Percentiles rank a stretch among this genome's conserved stretches.
phyloP scores from a whole-genome alignment of 306 rosid species.

The Coriaria nepalensis region DNA sequence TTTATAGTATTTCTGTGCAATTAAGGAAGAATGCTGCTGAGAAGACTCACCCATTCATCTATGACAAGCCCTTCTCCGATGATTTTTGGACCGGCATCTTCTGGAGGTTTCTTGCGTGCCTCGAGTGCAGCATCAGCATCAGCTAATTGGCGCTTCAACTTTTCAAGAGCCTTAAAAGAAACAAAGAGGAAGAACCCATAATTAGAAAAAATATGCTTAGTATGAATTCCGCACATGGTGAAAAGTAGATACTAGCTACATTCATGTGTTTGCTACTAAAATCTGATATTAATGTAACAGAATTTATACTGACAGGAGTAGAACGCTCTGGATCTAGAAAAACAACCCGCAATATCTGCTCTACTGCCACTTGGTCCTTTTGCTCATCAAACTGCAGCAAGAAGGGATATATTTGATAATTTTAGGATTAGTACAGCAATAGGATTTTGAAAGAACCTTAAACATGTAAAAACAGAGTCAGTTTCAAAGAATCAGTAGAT shows the following conservation, averaged over 20 bases:
- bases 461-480: neutral
- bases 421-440: neutral
- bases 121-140: slow-evolving; percentile 77
- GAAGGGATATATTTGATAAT: slow-evolving; percentile 4
- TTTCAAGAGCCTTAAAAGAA: slow-evolving; percentile 44
- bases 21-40: too few relatives aligned
- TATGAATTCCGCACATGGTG: neutral
- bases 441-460: neutral
- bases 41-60: slow-evolving; percentile 77
- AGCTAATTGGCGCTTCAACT: slow-evolving; percentile 61
- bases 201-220: slow-evolving; percentile 3
- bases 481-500: neutral
- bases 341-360: slow-evolving; percentile 76
- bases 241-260: neutral
- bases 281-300: neutral
- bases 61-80: slow-evolving; percentile 92
- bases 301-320: slow-evolving; percentile 41
- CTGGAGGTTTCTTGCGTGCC: slow-evolving; percentile 63
- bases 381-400: slow-evolving; percentile 80
- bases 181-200: neutral
- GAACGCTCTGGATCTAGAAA: slow-evolving; percentile 85
- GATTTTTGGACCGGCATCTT: slow-evolving; percentile 59
- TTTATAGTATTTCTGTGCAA: too few relatives aligned
- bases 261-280: neutral
- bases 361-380: slow-evolving; percentile 77